Evolutionary conservation across 371 early-diverging fungal species (phyloP).

Genomic region (Choanephora cucurbitarum): DNA sequence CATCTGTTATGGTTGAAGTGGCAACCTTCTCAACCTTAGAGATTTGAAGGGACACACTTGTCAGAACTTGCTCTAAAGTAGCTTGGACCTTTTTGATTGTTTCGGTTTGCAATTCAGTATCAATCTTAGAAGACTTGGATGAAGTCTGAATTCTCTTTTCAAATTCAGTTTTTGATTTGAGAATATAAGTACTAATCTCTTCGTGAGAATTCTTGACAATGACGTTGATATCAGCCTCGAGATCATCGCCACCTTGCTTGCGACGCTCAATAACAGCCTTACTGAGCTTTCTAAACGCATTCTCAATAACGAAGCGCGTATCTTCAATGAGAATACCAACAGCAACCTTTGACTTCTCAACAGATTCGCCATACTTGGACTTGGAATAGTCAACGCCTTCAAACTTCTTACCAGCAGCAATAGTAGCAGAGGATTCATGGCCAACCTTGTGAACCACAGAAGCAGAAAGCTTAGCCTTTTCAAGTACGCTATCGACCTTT

Average conservation of each 20-base stretch:
- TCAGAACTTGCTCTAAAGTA: constrained; percentile 23
- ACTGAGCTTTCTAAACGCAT: constrained; percentile 22
- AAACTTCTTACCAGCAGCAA: constrained; percentile 29
- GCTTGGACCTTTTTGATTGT: constrained; percentile 28
- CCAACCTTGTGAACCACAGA: constrained; percentile 16
- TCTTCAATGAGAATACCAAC: constrained; percentile 31
- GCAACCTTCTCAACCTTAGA: constrained; percentile 26
- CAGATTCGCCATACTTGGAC: constrained; percentile 11
- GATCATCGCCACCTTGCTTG: constrained; percentile 34
- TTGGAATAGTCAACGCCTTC: constrained; percentile 29
- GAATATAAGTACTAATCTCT: constrained; percentile 19
- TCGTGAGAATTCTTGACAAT: constrained; percentile 29
- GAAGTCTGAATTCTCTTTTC: constrained; percentile 17
- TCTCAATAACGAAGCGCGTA: constrained; percentile 16
- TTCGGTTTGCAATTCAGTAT: constrained; percentile 19
- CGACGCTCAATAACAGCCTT: constrained; percentile 26
- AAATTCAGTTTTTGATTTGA: constrained; percentile 18
- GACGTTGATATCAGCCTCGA: constrained; percentile 24
- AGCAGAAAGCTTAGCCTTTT: constrained; percentile 20
- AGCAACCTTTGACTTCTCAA: constrained; percentile 27
- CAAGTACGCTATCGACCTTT: constrained; percentile 14
- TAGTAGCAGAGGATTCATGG: constrained; percentile 12
- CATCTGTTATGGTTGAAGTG: constrained; percentile 4
- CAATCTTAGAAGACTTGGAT: constrained; percentile 4
- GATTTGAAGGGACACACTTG: constrained; percentile 25